phyloP scores from a whole-genome alignment of 805 yeast species.

The Yueomyces sinensis region DNA sequence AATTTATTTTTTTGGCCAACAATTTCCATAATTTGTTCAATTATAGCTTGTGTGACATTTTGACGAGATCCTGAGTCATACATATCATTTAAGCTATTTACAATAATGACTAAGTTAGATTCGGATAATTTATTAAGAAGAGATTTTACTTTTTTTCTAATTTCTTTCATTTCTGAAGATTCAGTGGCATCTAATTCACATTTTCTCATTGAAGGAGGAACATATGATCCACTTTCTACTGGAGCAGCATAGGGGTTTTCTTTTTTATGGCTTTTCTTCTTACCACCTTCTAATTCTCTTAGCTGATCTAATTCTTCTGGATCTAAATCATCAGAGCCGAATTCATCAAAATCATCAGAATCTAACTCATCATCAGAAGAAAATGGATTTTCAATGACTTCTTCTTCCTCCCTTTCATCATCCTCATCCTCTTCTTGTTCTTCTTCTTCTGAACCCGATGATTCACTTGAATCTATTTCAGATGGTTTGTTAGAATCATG shows the following conservation, averaged over 20 bases:
- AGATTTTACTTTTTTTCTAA: conserved; percentile 62
- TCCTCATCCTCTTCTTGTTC: conserved; percentile 14
- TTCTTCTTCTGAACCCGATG: conserved; percentile 12
- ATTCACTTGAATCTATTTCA: conserved; percentile 2
- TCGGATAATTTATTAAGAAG: conserved; percentile 83
- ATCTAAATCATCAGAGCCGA: conserved; percentile 26
- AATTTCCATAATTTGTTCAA: conserved; percentile 50
- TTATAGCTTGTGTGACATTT: conserved; percentile 57
- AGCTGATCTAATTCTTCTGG: conserved; percentile 24
- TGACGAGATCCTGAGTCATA: conserved; percentile 64
- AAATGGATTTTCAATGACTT: conserved; percentile 21
- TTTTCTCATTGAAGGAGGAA: conserved; percentile 80
- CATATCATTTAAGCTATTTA: conserved; percentile 50
- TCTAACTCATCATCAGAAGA: conserved; percentile 31
- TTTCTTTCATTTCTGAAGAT: conserved; percentile 33
- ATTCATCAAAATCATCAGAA: conserved; percentile 32
- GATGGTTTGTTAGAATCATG: conserved; percentile 8
- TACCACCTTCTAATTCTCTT: conserved; percentile 18
- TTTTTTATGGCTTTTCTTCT: conserved; percentile 19
- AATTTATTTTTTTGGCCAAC: conserved; percentile 51
- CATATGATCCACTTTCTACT: conserved; percentile 32
- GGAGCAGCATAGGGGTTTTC: conserved; percentile 77
- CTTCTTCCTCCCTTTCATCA: conserved; percentile 13
- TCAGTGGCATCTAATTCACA: conserved; percentile 28
- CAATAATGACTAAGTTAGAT: conserved; percentile 60